These are phyloP conservation scores for Plasmodium billcollinsi DNA, from an alignment of 169 alveolate genomes.

Conservation along the genomic window DNA sequence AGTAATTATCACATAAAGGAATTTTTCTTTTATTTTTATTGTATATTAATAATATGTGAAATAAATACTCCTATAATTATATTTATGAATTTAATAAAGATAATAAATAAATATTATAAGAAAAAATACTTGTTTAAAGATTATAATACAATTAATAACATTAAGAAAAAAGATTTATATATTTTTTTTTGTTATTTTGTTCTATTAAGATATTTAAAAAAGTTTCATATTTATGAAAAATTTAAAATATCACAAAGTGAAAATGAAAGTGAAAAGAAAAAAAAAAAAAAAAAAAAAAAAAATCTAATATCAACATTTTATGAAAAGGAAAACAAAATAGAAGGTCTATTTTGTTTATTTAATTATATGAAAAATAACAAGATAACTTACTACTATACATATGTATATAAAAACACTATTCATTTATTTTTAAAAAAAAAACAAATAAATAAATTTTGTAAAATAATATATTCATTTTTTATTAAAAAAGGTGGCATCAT, in stretches of 20 bases:
- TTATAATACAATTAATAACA: neutral
- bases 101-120: slow-evolving; percentile 22
- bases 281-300: too few species aligned
- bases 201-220: slow-evolving; percentile 1
- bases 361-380: too few species aligned
- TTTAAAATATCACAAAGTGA: neutral
- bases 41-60: slow-evolving; percentile 37
- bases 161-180: slow-evolving; percentile 19
- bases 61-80: slow-evolving; percentile 29
- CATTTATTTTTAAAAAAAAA: too few species aligned
- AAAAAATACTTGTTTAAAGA: slow-evolving; percentile 8
- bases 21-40: slow-evolving; percentile 5
- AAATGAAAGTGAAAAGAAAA: too few species aligned
- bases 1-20: slow-evolving; percentile 1
- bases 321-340: too few species aligned
- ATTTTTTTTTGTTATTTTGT: slow-evolving; percentile 32
- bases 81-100: slow-evolving; percentile 17
- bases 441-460: too few species aligned
- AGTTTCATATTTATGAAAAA: neutral
- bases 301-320: too few species aligned
- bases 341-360: too few species aligned
- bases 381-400: too few species aligned
- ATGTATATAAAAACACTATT: too few species aligned
- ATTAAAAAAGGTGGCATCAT: too few species aligned
- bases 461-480: too few species aligned